phyloP scores from a whole-genome alignment of 2,329 filamentous ascomycete genomes.

The Pseudogymnoascus sp. region DNA sequence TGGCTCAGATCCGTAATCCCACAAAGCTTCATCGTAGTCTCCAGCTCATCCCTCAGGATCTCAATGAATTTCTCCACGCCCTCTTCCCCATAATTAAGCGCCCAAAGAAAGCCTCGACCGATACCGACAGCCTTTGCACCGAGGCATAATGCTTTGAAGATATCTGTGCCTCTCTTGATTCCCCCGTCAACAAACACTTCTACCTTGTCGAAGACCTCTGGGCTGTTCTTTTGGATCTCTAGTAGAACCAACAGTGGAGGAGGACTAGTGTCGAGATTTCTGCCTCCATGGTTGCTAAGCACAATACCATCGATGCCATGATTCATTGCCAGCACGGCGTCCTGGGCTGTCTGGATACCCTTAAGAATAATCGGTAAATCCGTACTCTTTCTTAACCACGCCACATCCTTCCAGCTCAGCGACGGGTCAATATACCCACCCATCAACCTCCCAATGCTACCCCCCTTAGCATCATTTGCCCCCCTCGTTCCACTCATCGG shows the following conservation, averaged over 20 bases:
- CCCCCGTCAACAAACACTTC: slow-evolving; percentile 60
- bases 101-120: slow-evolving; percentile 53
- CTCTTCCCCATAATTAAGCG: slow-evolving; percentile 49
- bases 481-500: slow-evolving; percentile 44
- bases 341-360: slow-evolving; percentile 59
- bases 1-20: slow-evolving; percentile 55
- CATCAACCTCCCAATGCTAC: slow-evolving; percentile 48
- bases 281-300: slow-evolving; percentile 62
- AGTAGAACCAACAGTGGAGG: slow-evolving; percentile 52
- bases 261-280: slow-evolving; percentile 44
- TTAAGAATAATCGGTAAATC: slow-evolving; percentile 56
- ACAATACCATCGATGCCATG: slow-evolving; percentile 59
- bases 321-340: slow-evolving; percentile 54
- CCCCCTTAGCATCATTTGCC: slow-evolving; percentile 46
- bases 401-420: slow-evolving; percentile 55
- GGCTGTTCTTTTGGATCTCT: slow-evolving; percentile 54
- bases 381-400: slow-evolving; percentile 54
- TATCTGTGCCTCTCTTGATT: slow-evolving; percentile 56
- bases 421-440: slow-evolving; percentile 49
- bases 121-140: slow-evolving; percentile 58
- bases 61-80: slow-evolving; percentile 46
- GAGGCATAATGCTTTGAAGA: slow-evolving; percentile 59
- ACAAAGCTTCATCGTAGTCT: slow-evolving; percentile 59
- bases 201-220: slow-evolving; percentile 50
- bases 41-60: slow-evolving; percentile 52